Base-by-base conservation (phyloP, 2,329 filamentous ascomycete genomes). In the Penicillium sp. region DNA sequence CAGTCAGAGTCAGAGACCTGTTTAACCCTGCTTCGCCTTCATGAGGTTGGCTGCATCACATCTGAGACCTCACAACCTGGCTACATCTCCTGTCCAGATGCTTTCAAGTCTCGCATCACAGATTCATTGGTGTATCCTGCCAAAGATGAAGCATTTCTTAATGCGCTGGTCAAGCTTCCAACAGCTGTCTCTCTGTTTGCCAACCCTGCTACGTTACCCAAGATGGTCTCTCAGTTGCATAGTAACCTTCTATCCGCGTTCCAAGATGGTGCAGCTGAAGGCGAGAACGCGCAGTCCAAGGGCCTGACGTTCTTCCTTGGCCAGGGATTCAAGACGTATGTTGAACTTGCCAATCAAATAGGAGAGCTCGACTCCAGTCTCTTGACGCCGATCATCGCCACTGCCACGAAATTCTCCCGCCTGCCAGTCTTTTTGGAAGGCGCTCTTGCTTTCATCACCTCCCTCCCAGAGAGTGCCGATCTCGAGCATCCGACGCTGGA, bases 31-130 rank as follows among this genome's bases (percentile, higher is more conserved):
- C 84, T 86, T 1, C 80, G 79, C 41, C 81, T 91, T 12, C 65
- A 68, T 39, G 62, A 68, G 22, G 51, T 68, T 35, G 68, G 68
- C n/a, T 73, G 67, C 37, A 77, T 89, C 29, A 82, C 80, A 6
- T 72, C 69, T 1, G 68, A 76, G 9, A 64, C 72, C 10, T 71
- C 68, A 6, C 66, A 63, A 46, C 62, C 68, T 45, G 71, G 71
- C 3, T 69, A 66, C 50, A 57, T 75, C 35, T 62, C 60, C 34
- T 76, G 71, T 48, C 72, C 75, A 11, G 57, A 61, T 34, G 57
- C 65, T 3, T 89, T 87, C 86, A 87, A 89, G 63, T 80, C 84
- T 55, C 81, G 84, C 52, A 87, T 92, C 43, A 79, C 85, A 31
- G 79, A 80, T 55, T 85, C 83, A 55, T 88, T 92, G 57, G 80